Percentiles rank a stretch among this genome's conserved stretches.
phyloP scores from a whole-genome alignment of 2,329 filamentous ascomycete genomes.

The Colletotrichum zoysiae region DNA sequence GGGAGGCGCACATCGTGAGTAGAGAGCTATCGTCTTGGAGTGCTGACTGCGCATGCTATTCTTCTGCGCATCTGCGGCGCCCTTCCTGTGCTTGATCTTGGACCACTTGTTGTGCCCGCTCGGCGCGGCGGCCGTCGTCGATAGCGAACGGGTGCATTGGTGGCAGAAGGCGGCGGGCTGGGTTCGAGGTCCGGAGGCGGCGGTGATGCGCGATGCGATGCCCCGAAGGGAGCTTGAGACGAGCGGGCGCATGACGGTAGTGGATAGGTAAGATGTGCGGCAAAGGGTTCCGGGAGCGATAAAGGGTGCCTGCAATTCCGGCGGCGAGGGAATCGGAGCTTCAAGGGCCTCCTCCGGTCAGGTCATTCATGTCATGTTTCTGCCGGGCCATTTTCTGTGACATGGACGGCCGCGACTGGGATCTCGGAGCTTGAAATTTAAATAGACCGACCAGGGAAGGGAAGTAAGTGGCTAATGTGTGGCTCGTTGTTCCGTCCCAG shows the following conservation, averaged over 20 bases:
- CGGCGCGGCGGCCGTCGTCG: constrained; percentile 56
- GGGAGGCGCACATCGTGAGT: constrained; percentile 74
- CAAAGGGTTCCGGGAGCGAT: neutral
- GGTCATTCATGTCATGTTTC: constrained; percentile 20
- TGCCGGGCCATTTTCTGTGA: constrained; percentile 5
- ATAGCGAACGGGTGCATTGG: constrained; percentile 63
- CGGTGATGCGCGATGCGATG: constrained; percentile 20
- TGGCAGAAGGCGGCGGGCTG: constrained; percentile 54
- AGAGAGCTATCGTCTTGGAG: constrained; percentile 78
- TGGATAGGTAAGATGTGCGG: neutral
- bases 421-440: constrained; percentile 33
- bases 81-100: constrained; percentile 96
- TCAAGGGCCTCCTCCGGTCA: constrained; percentile 10
- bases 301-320: neutral
- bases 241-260: constrained; percentile 30
- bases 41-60: constrained; percentile 77
- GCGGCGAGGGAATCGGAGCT: neutral
- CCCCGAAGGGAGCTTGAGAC: constrained; percentile 14
- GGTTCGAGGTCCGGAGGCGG: constrained; percentile 8
- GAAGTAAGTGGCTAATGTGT: constrained; percentile 29
- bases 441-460: constrained; percentile 9
- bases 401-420: constrained; percentile 20
- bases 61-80: constrained; percentile 84
- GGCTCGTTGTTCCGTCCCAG: constrained; percentile 12
- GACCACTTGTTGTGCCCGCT: constrained; percentile 95